phyloP scores from a whole-genome alignment of 441 rosid genomes.

The Omphalea diandra region DNA sequence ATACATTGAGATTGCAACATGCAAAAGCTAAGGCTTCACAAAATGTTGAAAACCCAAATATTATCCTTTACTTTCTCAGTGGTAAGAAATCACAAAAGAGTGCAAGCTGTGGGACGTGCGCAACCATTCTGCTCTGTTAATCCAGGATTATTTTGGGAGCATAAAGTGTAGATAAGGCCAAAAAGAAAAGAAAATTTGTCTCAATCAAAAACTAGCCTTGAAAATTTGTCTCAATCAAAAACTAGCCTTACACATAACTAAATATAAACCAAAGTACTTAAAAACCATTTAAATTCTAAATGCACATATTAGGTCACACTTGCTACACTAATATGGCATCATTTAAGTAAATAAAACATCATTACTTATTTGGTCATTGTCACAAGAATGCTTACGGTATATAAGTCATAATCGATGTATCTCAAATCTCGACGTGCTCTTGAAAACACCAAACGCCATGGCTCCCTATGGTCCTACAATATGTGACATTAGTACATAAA shows the following conservation, averaged over 20 bases:
- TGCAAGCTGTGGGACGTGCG: background rate
- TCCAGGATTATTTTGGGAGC: background rate
- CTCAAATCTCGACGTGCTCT: conserved; percentile 3
- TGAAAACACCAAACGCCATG: background rate
- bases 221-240: background rate
- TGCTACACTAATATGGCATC: background rate
- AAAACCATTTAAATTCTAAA: background rate
- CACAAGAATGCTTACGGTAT: background rate
- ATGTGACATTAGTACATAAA: background rate
- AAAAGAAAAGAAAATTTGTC: background rate
- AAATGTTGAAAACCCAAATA: background rate
- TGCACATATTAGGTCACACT: background rate
- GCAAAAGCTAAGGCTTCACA: background rate
- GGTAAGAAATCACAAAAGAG: background rate
- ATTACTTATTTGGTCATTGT: background rate
- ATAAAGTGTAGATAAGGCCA: background rate
- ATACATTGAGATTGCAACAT: background rate
- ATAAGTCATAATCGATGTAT: background rate
- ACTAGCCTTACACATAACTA: no score
- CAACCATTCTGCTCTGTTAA: background rate
- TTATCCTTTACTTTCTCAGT: background rate
- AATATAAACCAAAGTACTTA: no score
- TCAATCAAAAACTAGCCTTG: background rate
- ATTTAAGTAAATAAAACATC: background rate
- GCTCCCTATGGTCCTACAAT: background rate